A percentile compares a stretch with the other conserved stretches of the same genome.
phyloP scores from a whole-genome alignment of 129 eudicot species.

The Logfia minima region DNA sequence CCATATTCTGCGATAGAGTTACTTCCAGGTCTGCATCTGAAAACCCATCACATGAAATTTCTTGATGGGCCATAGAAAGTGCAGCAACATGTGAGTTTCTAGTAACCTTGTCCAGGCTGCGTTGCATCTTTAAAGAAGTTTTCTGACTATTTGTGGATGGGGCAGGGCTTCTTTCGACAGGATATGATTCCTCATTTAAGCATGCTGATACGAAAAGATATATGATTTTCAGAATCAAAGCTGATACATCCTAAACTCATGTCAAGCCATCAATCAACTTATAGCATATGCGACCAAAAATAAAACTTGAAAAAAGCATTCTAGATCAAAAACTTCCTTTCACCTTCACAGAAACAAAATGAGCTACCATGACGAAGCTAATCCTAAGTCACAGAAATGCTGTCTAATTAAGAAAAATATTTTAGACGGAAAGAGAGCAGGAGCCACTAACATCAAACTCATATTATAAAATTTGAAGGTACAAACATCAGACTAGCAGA shows the following conservation, averaged over 20 bases:
- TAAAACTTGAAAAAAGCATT: too few species aligned
- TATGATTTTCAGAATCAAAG: conserved; percentile 21
- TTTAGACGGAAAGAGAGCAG: too few species aligned
- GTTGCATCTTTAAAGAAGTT: conserved; percentile 37
- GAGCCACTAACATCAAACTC: neutral
- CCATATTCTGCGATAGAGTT: conserved; percentile 53
- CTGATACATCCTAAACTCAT: neutral
- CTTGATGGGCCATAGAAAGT: conserved; percentile 45
- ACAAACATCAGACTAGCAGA: too few species aligned
- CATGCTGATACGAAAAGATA: conserved; percentile 53
- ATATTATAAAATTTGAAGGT: too few species aligned
- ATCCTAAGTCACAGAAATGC: too few species aligned
- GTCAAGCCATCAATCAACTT: neutral
- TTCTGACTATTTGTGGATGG: conserved; percentile 44
- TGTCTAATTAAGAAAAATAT: too few species aligned
- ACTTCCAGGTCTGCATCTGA: conserved; percentile 61
- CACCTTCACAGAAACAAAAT: too few species aligned
- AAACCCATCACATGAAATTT: conserved; percentile 42
- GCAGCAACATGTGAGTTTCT: conserved; percentile 43
- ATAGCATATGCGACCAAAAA: neutral
- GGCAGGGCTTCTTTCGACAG: conserved; percentile 49
- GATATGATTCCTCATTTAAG: conserved; percentile 81
- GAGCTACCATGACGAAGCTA: too few species aligned
- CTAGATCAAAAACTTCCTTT: too few species aligned
- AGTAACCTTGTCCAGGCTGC: conserved; percentile 42